Conservation (phyloP, 176 grass and related monocot species). For the Triticum turgidum region DNA sequence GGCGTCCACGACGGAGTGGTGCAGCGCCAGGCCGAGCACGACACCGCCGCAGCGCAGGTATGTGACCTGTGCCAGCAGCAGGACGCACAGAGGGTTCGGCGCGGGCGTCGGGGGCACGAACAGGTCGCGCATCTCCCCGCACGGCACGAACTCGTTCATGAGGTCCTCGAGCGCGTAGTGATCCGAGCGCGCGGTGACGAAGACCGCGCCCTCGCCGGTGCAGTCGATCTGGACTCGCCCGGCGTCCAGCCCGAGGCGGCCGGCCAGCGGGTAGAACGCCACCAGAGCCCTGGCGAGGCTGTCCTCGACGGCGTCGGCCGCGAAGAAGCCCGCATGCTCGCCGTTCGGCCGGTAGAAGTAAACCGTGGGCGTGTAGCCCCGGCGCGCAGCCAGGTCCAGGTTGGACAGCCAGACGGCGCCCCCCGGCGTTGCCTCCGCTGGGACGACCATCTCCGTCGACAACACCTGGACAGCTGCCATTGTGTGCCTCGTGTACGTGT, state of each 20-base stretch:
- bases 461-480: no score
- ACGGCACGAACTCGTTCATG: slow-evolving; percentile 43
- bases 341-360: slow-evolving; percentile 50
- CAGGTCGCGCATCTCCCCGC: slow-evolving; percentile 39
- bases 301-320: slow-evolving; percentile 17
- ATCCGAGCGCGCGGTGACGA: slow-evolving; percentile 32
- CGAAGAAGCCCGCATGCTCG: slow-evolving; percentile 38
- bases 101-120: slow-evolving; percentile 40
- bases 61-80: slow-evolving; percentile 61
- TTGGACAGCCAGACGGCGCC: slow-evolving; percentile 66
- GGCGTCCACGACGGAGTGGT: slow-evolving; percentile 51
- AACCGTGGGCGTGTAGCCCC: slow-evolving; percentile 61
- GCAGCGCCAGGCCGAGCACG: slow-evolving; percentile 48
- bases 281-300: slow-evolving; percentile 51
- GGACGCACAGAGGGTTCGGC: slow-evolving; percentile 11
- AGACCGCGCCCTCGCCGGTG: slow-evolving; percentile 53
- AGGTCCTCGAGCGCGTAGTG: slow-evolving; percentile 41
- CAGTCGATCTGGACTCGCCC: slow-evolving; percentile 62
- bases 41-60: slow-evolving; percentile 67
- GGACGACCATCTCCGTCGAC: no score
- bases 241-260: slow-evolving; percentile 28
- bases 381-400: slow-evolving; percentile 45
- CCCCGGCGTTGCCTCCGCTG: slow-evolving; percentile 4
- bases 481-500: no score
- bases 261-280: slow-evolving; percentile 67